Conservation (phyloP, 495 filamentous ascomycete genomes). For the Penicillium canariense region DNA sequence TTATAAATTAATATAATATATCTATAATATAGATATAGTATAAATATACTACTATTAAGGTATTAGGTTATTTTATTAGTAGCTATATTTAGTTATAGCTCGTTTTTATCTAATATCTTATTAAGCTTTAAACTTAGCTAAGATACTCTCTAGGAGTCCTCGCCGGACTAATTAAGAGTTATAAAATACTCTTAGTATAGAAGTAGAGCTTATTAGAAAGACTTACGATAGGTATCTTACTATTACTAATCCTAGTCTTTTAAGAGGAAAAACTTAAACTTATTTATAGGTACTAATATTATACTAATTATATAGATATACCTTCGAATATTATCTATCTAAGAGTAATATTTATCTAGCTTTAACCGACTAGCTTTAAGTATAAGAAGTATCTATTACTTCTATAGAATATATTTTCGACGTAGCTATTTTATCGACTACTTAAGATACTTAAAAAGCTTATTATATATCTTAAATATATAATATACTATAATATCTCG, state of each 20-base stretch:
- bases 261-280: no score
- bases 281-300: no score
- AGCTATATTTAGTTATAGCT: no score
- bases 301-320: slow-evolving; percentile 11
- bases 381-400: background rate
- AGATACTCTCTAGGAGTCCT: no score
- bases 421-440: background rate
- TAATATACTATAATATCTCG: slow-evolving; percentile 14
- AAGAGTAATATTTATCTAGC: slow-evolving; percentile 11
- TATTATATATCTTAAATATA: slow-evolving; percentile 19
- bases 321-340: slow-evolving; percentile 3
- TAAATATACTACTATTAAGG: no score
- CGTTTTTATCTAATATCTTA: no score
- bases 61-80: no score
- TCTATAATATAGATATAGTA: no score
- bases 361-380: background rate
- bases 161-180: no score
- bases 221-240: background rate
- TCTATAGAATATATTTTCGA: background rate
- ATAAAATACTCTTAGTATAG: no score
- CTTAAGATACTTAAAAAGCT: slow-evolving; percentile 6
- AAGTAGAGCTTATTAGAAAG: background rate
- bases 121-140: no score
- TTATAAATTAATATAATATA: no score
- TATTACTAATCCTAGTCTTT: background rate